Conservation (phyloP, 495 filamentous ascomycete species). For the Aspergillus sparsus region DNA sequence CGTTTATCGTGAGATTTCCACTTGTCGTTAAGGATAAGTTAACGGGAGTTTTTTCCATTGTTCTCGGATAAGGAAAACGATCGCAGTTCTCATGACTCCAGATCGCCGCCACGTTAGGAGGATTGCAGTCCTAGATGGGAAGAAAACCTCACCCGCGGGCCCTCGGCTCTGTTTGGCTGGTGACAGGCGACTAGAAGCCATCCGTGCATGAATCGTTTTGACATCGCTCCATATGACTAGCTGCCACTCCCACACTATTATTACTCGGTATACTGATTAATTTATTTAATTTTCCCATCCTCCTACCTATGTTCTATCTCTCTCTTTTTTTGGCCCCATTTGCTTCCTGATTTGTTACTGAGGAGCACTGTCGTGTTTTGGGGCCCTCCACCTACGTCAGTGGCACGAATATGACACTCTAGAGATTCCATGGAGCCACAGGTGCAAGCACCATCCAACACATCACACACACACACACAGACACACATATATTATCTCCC, state of each 20-base stretch:
- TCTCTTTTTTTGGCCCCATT: not conserved
- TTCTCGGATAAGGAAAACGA: not conserved
- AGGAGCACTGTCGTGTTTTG: not conserved
- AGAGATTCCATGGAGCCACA: not conserved
- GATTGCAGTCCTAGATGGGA: not conserved
- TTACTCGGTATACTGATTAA: not conserved
- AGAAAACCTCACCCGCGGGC: too few relatives aligned
- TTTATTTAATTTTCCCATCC: not conserved
- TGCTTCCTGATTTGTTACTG: slow-evolving; percentile 2
- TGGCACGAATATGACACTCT: slow-evolving; percentile 10
- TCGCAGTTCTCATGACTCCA: not conserved
- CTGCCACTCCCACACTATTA: not conserved
- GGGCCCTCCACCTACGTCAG: slow-evolving; percentile 21
- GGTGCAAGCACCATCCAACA: slow-evolving; percentile 1
- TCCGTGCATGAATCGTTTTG: not conserved
- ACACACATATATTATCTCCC: not conserved
- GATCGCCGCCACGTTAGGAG: not conserved
- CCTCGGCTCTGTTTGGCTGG: not conserved
- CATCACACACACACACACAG: not conserved
- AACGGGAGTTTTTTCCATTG: too few relatives aligned
- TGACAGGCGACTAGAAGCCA: not conserved
- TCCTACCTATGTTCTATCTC: not conserved
- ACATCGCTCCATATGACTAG: too few relatives aligned
- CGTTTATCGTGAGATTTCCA: too few relatives aligned
- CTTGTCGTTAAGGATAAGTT: too few relatives aligned